Evolutionary conservation across 2,329 filamentous ascomycete genomes (phyloP).

Genomic region (Aspergillus alliaceus): DNA sequence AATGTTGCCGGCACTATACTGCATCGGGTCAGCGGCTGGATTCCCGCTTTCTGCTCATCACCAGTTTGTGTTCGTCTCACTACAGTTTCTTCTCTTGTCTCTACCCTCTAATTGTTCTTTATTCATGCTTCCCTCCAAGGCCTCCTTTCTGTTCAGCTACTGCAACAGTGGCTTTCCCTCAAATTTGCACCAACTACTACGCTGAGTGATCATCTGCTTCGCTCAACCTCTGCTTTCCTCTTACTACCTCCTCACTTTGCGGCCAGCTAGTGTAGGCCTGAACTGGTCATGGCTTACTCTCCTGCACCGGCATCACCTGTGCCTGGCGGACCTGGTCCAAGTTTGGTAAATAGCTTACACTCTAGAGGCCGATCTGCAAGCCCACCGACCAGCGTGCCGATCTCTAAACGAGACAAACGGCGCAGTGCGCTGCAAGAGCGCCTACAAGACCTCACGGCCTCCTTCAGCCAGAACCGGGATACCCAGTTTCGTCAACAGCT

Average conservation of each 20-base stretch:
- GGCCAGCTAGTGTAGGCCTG: slow-evolving; percentile 6
- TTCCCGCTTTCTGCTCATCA: slow-evolving; percentile 20
- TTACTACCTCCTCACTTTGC: slow-evolving; percentile 5
- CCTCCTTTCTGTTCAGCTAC: neutral
- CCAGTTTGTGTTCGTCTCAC: slow-evolving; percentile 14
- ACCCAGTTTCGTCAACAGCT: slow-evolving; percentile 84
- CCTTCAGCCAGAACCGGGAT: slow-evolving; percentile 79
- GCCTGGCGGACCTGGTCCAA: slow-evolving; percentile 16
- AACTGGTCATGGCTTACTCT: slow-evolving; percentile 39
- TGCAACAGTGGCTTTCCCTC: neutral
- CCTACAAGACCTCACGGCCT: slow-evolving; percentile 71
- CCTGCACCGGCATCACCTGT: slow-evolving; percentile 37
- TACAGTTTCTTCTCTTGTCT: neutral
- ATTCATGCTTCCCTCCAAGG: neutral
- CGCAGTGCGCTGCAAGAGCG: slow-evolving; percentile 79
- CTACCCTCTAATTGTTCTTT: neutral
- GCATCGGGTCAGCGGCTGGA: slow-evolving; percentile 15
- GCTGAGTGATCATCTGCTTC: neutral
- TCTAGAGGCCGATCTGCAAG: slow-evolving; percentile 30
- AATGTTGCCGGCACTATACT: slow-evolving; percentile 22
- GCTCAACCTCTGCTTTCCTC: slow-evolving; percentile 2
- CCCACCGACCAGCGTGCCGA: slow-evolving; percentile 36
- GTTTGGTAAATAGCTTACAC: slow-evolving; percentile 23
- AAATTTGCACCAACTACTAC: neutral
- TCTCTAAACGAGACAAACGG: slow-evolving; percentile 87